phyloP scores from a whole-genome alignment of 306 rosid genomes.

The Cicer bijugum region DNA sequence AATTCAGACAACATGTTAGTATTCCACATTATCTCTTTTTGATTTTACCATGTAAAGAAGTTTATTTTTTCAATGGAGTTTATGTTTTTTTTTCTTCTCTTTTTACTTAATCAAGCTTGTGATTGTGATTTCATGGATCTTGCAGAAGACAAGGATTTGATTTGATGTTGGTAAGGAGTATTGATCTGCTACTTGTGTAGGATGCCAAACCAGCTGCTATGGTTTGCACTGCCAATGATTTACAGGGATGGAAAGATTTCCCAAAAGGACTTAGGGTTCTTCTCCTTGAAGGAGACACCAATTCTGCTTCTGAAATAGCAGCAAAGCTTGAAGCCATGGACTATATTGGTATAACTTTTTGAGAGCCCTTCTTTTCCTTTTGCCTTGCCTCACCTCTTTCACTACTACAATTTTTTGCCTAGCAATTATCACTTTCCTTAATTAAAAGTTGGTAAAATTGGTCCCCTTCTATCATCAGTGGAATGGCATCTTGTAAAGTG shows the following conservation, averaged over 20 bases:
- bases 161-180: conserved; percentile 46
- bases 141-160: conserved; percentile 47
- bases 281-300: conserved; percentile 75
- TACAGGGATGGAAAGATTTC: conserved; percentile 93
- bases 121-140: conserved; percentile 49
- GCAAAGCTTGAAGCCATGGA: conserved; percentile 86
- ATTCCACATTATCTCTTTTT: conserved; percentile 40
- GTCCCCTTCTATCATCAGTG: conserved; percentile 43
- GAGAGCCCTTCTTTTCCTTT: conserved; percentile 33
- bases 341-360: conserved; percentile 65
- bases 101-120: conserved; percentile 44
- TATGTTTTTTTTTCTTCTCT: conserved; percentile 6
- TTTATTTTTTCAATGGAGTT: conserved; percentile 35
- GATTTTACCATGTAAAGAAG: conserved; percentile 23
- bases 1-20: conserved; percentile 30
- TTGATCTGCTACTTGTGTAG: conserved; percentile 49
- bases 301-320: conserved; percentile 75
- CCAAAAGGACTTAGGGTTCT: conserved; percentile 96
- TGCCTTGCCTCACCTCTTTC: conserved; percentile 36
- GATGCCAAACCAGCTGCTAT: conserved; percentile 99
- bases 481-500: conserved; percentile 52
- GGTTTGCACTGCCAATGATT: conserved; percentile 96
- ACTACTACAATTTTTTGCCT: conserved; percentile 35
- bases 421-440: conserved; percentile 40
- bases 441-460: conserved; percentile 43